Conservation (phyloP, 1,284 basidiomycete species). For the Pseudozyma flocculosa region DNA sequence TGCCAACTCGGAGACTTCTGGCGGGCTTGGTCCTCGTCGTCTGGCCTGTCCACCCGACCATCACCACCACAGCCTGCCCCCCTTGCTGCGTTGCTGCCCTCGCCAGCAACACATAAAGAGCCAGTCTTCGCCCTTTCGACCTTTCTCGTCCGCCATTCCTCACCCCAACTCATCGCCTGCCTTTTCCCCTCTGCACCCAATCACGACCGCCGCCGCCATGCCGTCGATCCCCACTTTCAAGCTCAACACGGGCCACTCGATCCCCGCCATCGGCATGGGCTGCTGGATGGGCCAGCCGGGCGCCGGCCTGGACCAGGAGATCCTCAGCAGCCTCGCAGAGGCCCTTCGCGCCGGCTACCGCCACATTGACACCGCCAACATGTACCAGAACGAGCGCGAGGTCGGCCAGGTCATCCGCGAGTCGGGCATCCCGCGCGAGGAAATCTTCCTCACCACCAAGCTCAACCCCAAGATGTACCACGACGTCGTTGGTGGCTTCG, state of each 20-base stretch:
- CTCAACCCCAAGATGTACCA: slow-evolving; percentile 64
- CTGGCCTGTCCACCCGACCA: no score
- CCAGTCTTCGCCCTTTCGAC: no score
- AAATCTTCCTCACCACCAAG: slow-evolving; percentile 83
- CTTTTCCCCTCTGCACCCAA: no score
- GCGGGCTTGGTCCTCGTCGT: no score
- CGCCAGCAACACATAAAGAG: no score
- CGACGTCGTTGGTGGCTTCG: slow-evolving; percentile 62
- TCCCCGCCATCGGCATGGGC: slow-evolving; percentile 45
- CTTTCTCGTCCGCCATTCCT: no score
- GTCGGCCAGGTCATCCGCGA: slow-evolving; percentile 75
- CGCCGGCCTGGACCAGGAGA: slow-evolving; percentile 15
- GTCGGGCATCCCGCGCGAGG: slow-evolving; percentile 71
- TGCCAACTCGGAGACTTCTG: no score
- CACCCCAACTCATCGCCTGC: no score
- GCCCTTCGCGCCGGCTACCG: slow-evolving; percentile 42
- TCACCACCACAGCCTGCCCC: no score
- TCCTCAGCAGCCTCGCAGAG: slow-evolving; percentile 13
- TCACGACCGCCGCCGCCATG: not conserved
- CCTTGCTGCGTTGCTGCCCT: no score
- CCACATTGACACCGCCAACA: slow-evolving; percentile 41
- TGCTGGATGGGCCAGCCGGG: slow-evolving; percentile 39
- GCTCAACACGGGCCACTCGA: slow-evolving; percentile 38
- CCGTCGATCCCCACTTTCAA: slow-evolving; percentile 7
- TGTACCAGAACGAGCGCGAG: slow-evolving; percentile 72